phyloP scores from a whole-genome alignment of 75 land plant species.

The Adiantum capillusveneris region DNA sequence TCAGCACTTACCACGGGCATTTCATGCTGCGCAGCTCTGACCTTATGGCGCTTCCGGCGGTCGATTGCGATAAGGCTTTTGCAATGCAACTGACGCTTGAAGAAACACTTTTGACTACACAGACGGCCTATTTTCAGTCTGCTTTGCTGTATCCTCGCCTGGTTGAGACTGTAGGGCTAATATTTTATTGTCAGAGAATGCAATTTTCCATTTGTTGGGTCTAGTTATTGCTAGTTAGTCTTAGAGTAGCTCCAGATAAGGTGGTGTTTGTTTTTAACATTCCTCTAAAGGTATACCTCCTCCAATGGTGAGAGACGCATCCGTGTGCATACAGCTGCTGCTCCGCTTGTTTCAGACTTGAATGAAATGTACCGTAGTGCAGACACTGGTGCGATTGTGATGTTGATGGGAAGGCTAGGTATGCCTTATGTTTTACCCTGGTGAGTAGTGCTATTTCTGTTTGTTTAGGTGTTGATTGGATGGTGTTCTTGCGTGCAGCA shows the following conservation, averaged over 20 bases:
- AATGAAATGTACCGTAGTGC: constrained; percentile 87
- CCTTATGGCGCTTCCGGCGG: constrained; percentile 93
- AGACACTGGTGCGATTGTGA: constrained; percentile 76
- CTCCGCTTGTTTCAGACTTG: constrained; percentile 77
- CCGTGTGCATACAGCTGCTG: constrained; percentile 87
- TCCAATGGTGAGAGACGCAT: constrained; percentile 97
- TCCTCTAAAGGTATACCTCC: constrained; percentile 60
- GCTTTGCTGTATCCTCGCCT: constrained; percentile 86
- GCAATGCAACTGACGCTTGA: constrained; percentile 86
- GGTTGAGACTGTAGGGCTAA: neutral
- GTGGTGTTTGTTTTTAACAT: neutral
- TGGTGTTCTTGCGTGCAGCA: constrained; percentile 73
- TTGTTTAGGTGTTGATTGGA: no score
- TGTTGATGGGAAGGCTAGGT: constrained; percentile 80
- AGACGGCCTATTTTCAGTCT: constrained; percentile 88
- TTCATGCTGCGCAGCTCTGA: constrained; percentile 95
- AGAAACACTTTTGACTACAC: constrained; percentile 79
- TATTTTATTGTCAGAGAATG: neutral
- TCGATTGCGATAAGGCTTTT: constrained; percentile 97
- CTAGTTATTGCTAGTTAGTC: no score
- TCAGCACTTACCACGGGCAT: constrained; percentile 89
- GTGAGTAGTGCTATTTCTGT: neutral
- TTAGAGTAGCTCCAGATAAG: neutral
- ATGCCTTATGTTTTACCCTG: neutral
- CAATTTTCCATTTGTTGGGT: no score